These are phyloP conservation scores for Dianthus caryophyllus DNA, from an alignment of 148 eudicot species.

Conservation along the genomic window DNA sequence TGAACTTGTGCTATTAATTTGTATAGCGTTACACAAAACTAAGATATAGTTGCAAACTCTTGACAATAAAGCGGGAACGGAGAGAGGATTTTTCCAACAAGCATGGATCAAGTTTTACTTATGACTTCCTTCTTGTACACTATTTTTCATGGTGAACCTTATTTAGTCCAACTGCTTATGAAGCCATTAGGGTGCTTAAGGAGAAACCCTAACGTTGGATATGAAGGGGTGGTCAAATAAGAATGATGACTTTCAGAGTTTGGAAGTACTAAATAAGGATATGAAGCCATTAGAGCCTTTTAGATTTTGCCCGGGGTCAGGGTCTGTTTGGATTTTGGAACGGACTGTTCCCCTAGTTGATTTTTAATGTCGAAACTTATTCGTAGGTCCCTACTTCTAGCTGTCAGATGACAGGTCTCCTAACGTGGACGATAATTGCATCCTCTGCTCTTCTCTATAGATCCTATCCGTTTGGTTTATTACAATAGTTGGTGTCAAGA, in stretches of 20 bases:
- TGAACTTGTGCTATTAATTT: not conserved
- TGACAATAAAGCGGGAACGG: not conserved
- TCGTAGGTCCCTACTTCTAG: not conserved
- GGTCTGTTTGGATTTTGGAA: too few relatives aligned
- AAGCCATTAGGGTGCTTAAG: not conserved
- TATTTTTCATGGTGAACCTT: not conserved
- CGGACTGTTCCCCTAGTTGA: too few relatives aligned
- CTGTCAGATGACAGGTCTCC: not conserved
- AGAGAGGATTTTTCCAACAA: not conserved
- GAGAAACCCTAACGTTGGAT: not conserved
- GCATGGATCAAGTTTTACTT: not conserved
- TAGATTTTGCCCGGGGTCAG: too few relatives aligned
- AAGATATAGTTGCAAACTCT: not conserved
- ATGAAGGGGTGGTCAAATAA: too few relatives aligned
- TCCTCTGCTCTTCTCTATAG: too few relatives aligned
- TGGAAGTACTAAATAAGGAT: too few relatives aligned
- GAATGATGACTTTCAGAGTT: too few relatives aligned
- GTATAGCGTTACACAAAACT: not conserved
- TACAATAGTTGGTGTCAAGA: too few relatives aligned
- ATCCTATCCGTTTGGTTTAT: too few relatives aligned
- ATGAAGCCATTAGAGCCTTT: too few relatives aligned
- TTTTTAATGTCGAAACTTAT: not conserved
- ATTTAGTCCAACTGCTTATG: not conserved
- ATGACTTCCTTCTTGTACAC: not conserved
- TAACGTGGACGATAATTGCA: not conserved